Percentiles rank a stretch among this genome's conserved stretches.
These are phyloP conservation scores for Chrysoporthe deuterocubensis DNA, from an alignment of 2,329 filamentous ascomycete species.

Conservation along the genomic window DNA sequence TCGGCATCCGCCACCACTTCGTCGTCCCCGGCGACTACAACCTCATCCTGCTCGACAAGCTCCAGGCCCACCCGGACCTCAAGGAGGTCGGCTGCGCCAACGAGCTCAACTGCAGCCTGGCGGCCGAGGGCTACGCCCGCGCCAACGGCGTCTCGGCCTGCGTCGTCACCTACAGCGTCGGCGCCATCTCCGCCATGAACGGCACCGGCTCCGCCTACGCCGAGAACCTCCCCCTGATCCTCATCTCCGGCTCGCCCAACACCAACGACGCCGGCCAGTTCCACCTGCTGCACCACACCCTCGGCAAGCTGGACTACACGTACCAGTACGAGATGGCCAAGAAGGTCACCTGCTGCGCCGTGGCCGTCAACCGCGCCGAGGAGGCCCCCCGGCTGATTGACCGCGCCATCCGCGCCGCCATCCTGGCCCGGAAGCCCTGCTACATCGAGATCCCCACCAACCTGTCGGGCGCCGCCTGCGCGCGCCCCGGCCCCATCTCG, in stretches of 20 bases:
- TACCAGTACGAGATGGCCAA: conserved; percentile 39
- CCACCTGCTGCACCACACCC: conserved; percentile 37
- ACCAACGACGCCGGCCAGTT: conserved; percentile 35
- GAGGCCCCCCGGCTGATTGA: conserved; percentile 36
- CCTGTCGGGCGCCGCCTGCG: conserved; percentile 34
- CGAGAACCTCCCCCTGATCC: conserved; percentile 36
- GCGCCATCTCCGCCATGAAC: conserved; percentile 36
- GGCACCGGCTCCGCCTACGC: conserved; percentile 36
- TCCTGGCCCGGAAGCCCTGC: conserved; percentile 34
- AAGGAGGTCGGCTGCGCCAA: conserved; percentile 36
- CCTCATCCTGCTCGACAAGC: conserved; percentile 38
- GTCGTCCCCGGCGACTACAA: conserved; percentile 39
- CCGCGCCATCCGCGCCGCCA: conserved; percentile 34
- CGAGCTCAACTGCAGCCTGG: conserved; percentile 38
- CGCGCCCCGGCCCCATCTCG: conserved; percentile 35
- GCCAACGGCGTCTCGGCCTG: conserved; percentile 35
- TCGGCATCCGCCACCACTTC: conserved; percentile 35
- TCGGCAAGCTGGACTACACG: conserved; percentile 35
- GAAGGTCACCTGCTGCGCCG: conserved; percentile 39
- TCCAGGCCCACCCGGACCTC: conserved; percentile 33
- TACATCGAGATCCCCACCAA: conserved; percentile 38
- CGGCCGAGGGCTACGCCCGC: conserved; percentile 38
- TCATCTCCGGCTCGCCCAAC: conserved; percentile 35
- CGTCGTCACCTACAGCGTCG: conserved; percentile 36
- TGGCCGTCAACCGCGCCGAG: conserved; percentile 34